Percentiles rank a stretch among this genome's conserved stretches.
phyloP scores from a whole-genome alignment of 2,329 filamentous ascomycete genomes.

The Arthrobotrys sinensis region DNA sequence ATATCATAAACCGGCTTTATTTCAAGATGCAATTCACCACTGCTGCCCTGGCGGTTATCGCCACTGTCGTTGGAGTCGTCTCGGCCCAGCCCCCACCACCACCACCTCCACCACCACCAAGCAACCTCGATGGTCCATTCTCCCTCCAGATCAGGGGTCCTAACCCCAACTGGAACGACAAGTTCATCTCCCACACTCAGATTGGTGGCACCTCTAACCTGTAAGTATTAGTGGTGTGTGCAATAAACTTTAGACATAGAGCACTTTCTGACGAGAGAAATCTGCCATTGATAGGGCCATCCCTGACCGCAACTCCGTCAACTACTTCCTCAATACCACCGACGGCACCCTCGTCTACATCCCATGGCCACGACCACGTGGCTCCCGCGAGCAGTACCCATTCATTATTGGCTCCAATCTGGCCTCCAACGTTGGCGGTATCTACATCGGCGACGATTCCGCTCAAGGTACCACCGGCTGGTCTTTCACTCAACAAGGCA shows the following conservation, averaged over 20 bases:
- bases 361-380: slow-evolving; percentile 31
- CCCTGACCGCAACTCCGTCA: slow-evolving; percentile 2
- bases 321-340: slow-evolving; percentile 32
- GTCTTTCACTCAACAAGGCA: slow-evolving; percentile 21
- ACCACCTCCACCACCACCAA: slow-evolving; percentile 29
- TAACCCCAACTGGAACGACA: slow-evolving; percentile 27
- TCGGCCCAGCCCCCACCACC: slow-evolving; percentile 34
- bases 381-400: slow-evolving; percentile 26
- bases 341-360: slow-evolving; percentile 39
- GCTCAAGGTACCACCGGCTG: slow-evolving; percentile 23
- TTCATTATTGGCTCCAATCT: slow-evolving; percentile 27
- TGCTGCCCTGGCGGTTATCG: slow-evolving; percentile 23
- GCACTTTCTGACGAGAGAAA: not conserved
- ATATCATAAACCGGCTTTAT: not conserved
- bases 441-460: slow-evolving; percentile 27
- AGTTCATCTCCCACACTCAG: slow-evolving; percentile 39
- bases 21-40: slow-evolving; percentile 50
- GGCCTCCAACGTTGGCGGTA: slow-evolving; percentile 31
- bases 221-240: slow-evolving; percentile 11
- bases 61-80: slow-evolving; percentile 28
- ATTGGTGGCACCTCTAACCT: slow-evolving; percentile 35
- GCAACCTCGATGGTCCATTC: slow-evolving; percentile 34
- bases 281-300: not conserved
- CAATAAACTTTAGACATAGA: not conserved
- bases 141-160: slow-evolving; percentile 30